These are phyloP conservation scores for Candida anutae DNA, from an alignment of 1,139 yeast species.

Conservation along the genomic window DNA sequence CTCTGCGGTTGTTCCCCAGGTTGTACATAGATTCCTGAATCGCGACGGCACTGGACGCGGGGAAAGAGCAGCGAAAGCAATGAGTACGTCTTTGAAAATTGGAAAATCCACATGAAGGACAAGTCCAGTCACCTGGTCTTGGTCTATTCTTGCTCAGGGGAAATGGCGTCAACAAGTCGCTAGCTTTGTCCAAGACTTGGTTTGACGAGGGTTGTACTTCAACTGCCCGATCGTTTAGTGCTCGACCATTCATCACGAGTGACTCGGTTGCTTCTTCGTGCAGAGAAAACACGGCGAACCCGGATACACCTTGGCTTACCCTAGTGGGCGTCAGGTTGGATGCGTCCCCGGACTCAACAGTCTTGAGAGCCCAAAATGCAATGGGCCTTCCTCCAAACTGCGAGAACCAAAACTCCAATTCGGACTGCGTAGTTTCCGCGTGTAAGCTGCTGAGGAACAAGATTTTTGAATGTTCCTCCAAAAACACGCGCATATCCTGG, in stretches of 20 bases:
- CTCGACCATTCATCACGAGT: conserved; percentile 71
- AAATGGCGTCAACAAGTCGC: conserved; percentile 72
- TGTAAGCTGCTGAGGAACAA: conserved; percentile 73
- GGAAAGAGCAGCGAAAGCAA: conserved; percentile 88
- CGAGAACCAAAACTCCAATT: conserved; percentile 85
- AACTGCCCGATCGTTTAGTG: conserved; percentile 62
- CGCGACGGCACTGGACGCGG: conserved; percentile 66
- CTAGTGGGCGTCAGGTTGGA: conserved; percentile 8
- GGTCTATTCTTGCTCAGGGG: conserved; percentile 88
- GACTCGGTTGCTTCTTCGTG: conserved; percentile 85
- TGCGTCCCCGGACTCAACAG: conserved; percentile 33
- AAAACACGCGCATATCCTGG: conserved; percentile 61
- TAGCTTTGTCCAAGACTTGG: conserved; percentile 70
- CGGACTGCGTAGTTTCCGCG: conserved; percentile 81
- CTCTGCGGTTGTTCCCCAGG: conserved; percentile 4
- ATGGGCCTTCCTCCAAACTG: conserved; percentile 81
- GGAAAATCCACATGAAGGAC: conserved; percentile 93
- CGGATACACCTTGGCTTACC: conserved; percentile 37
- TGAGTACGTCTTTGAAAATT: conserved; percentile 93
- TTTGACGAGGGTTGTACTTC: conserved; percentile 87
- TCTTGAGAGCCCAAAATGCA: conserved; percentile 81
- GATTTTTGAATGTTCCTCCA: conserved; percentile 70
- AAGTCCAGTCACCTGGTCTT: conserved; percentile 96
- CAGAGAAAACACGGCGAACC: conserved; percentile 77
- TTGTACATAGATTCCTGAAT: conserved; percentile 46